Conservation (phyloP, 2,329 filamentous ascomycete species). For the Alternaria sp. region DNA sequence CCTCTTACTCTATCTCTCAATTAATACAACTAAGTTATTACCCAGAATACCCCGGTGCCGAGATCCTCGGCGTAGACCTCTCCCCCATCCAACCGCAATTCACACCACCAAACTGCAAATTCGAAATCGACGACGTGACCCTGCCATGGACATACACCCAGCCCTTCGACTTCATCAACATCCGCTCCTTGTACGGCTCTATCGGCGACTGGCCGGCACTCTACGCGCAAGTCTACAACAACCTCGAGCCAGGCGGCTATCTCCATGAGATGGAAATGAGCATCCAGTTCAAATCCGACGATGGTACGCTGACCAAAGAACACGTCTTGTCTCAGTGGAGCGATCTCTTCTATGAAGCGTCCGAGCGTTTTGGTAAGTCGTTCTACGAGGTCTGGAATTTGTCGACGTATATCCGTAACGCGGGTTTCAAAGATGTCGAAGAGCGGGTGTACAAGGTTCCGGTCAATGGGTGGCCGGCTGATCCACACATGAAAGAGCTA, state of each 20-base stretch:
- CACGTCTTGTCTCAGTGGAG: constrained; percentile 36
- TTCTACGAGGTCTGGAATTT: constrained; percentile 37
- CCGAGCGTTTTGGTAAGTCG: constrained; percentile 29
- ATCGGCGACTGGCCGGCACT: constrained; percentile 54
- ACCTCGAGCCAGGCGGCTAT: constrained; percentile 47
- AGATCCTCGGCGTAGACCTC: constrained; percentile 55
- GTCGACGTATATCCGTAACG: constrained; percentile 31
- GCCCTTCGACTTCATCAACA: constrained; percentile 52
- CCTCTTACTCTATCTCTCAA: neutral
- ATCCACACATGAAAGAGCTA: constrained; percentile 41
- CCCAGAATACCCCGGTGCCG: constrained; percentile 35
- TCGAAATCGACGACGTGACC: constrained; percentile 55
- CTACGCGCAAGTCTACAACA: constrained; percentile 33
- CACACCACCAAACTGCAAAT: constrained; percentile 53
- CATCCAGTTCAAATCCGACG: constrained; percentile 49
- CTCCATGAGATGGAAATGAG: constrained; percentile 51
- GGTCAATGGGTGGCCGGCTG: constrained; percentile 35
- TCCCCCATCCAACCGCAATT: constrained; percentile 56
- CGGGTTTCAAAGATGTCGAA: constrained; percentile 35
- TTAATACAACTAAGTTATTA: neutral
- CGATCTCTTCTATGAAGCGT: constrained; percentile 35
- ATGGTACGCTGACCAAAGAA: constrained; percentile 44
- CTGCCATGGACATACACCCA: constrained; percentile 46
- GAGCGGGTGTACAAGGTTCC: constrained; percentile 41
- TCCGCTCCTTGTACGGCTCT: constrained; percentile 52